phyloP scores from a whole-genome alignment of 2,329 filamentous ascomycete genomes.

The Colletotrichum godetiae region DNA sequence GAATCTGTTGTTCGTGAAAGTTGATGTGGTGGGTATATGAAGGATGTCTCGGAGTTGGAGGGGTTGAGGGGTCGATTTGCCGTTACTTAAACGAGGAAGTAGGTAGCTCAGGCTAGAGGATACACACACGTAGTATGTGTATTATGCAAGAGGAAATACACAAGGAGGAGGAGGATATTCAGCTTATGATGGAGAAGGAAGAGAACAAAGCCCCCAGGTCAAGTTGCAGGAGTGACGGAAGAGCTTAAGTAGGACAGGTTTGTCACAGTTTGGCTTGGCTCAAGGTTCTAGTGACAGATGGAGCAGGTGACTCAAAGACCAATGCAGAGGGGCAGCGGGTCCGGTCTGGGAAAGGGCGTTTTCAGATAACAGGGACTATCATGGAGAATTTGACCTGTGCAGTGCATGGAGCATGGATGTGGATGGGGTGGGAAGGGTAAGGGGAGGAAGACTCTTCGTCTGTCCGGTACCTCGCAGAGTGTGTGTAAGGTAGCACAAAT shows the following conservation, averaged over 20 bases:
- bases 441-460: neutral
- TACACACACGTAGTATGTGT: neutral
- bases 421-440: neutral
- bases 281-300: conserved; percentile 34
- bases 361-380: conserved; percentile 33
- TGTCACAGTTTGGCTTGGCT: conserved; percentile 14
- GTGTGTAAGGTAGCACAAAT: neutral
- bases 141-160: neutral
- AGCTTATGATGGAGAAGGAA: conserved; percentile 24
- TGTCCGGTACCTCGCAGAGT: neutral
- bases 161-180: conserved; percentile 16
- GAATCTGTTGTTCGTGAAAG: neutral
- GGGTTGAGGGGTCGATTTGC: neutral
- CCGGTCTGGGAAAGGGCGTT: conserved; percentile 24
- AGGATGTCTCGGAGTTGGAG: conserved; percentile 14
- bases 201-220: conserved; percentile 27
- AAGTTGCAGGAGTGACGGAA: conserved; percentile 10
- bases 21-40: conserved; percentile 5
- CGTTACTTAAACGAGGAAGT: neutral
- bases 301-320: conserved; percentile 36
- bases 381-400: conserved; percentile 24
- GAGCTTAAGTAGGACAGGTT: conserved; percentile 35
- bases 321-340: conserved; percentile 35
- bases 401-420: conserved; percentile 12
- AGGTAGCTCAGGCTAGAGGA: neutral